Evolutionary conservation across 2,329 filamentous ascomycete species (phyloP).

Genomic region (Didymosphaeria variabile): DNA sequence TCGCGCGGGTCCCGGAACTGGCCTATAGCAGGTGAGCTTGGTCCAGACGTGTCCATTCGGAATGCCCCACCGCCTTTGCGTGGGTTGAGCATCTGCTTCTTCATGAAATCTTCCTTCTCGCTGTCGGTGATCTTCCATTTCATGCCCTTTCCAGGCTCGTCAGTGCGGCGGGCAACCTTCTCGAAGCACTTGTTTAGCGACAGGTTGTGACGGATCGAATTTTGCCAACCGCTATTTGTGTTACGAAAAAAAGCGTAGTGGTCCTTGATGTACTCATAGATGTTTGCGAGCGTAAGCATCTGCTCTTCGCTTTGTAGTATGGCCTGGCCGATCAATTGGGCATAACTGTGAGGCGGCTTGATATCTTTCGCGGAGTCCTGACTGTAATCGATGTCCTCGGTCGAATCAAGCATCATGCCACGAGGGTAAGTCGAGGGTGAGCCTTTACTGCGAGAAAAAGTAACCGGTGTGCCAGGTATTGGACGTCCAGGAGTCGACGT

Average conservation of each 20-base stretch:
- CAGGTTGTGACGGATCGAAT: slow-evolving; percentile 95
- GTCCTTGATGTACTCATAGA: slow-evolving; percentile 91
- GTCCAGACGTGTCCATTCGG: slow-evolving; percentile 69
- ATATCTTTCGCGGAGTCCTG: slow-evolving; percentile 86
- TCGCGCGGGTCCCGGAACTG: slow-evolving; percentile 24
- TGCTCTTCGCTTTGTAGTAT: slow-evolving; percentile 87
- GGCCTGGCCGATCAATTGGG: slow-evolving; percentile 95
- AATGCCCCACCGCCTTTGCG: slow-evolving; percentile 49
- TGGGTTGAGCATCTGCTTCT: slow-evolving; percentile 65
- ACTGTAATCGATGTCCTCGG: slow-evolving; percentile 75
- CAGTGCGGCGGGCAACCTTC: slow-evolving; percentile 89
- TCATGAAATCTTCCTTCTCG: slow-evolving; percentile 85
- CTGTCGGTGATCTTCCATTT: slow-evolving; percentile 96
- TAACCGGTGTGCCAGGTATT: slow-evolving; percentile 45
- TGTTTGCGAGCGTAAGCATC: slow-evolving; percentile 88
- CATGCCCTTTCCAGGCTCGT: slow-evolving; percentile 98
- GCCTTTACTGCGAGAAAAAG: slow-evolving; percentile 51
- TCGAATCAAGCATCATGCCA: slow-evolving; percentile 61
- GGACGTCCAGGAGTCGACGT: slow-evolving; percentile 48
- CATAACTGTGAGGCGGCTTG: slow-evolving; percentile 96
- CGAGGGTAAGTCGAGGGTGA: slow-evolving; percentile 60
- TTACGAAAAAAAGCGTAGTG: slow-evolving; percentile 94
- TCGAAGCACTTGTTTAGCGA: slow-evolving; percentile 95
- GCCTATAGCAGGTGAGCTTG: slow-evolving; percentile 68
- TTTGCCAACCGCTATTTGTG: slow-evolving; percentile 92